Evolutionary conservation across 495 filamentous ascomycete species (phyloP), one percentile per base, ranked within the genome.

Genomic region (Cercophora scortea): DNA sequence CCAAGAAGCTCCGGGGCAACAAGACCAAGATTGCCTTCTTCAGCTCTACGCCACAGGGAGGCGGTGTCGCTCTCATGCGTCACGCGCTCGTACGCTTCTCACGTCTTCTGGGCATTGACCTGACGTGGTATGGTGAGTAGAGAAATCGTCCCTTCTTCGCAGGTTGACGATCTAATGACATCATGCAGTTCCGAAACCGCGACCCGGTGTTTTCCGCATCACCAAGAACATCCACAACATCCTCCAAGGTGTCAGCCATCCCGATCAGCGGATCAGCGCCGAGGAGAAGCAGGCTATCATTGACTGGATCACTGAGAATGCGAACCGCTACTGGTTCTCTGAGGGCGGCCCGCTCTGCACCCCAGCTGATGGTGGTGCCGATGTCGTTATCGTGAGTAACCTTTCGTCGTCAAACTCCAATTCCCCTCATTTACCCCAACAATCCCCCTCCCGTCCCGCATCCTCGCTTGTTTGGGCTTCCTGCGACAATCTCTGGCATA

Each of bases 181-280:
- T 12, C n/a, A 13, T 33, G 19, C 45, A 77, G 89, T 94, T 3
- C 90, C 89, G 6, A 90, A 89, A 61, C 89, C 89, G 15, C 84
- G 84, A 35, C 88, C 89, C 0, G 87, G 85, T 15, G 86, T 92
- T 13, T 95, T 94, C 67, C 80, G 87, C 35, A 85, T 89, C 53
- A 95, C 89, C 50, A 95, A 95, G 69, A 90, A 83, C 45, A 87
- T 90, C 58, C 89, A 95, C 77, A 95, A 95, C 63, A 93, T 93
- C 59, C 82, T 95, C 3, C 89, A 95, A 72, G 89, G 89, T 16
- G 88, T 92, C 19, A 79, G 81, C 33, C 69, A 75, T 25, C 79
- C 81, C 0, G 73, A 76, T 1, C 79, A 87, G 48, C 79, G 82
- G 9, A 72, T 93, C 15, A 79, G 71, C 4, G 54, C 66, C 8